Evolutionary conservation across 106 monocot genomes (phyloP).

Genomic region (Allium cepa): DNA sequence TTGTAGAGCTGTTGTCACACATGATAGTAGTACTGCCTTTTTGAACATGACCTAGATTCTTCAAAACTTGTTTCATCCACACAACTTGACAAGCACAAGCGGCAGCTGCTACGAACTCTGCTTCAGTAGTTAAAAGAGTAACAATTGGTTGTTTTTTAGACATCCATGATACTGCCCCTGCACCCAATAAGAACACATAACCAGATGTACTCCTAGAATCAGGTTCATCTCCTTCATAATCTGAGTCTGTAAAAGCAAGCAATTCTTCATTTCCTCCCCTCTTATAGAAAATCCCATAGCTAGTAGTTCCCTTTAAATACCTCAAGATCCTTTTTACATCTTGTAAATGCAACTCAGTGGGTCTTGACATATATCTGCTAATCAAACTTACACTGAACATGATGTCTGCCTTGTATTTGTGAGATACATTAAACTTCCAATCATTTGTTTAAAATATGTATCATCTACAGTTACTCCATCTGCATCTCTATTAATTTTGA

Average conservation of each 20-base stretch:
- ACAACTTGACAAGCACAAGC: background rate
- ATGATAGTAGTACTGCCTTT: background rate
- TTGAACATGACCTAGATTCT: background rate
- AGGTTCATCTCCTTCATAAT: background rate
- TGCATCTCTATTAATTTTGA: background rate
- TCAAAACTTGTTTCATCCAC: background rate
- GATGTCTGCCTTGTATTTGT: background rate
- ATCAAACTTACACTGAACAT: constrained; percentile 3
- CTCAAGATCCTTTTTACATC: background rate
- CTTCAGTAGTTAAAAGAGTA: too few relatives aligned
- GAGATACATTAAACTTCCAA: constrained; percentile 6
- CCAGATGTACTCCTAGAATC: background rate
- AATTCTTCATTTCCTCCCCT: background rate
- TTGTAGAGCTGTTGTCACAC: constrained; percentile 2
- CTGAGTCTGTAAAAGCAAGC: background rate
- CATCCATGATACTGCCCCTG: background rate
- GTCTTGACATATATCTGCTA: constrained; percentile 1
- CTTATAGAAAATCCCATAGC: background rate
- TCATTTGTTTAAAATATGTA: background rate
- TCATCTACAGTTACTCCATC: background rate
- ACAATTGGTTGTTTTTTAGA: too few relatives aligned
- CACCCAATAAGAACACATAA: background rate
- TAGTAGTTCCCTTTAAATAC: background rate
- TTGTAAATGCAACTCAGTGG: background rate
- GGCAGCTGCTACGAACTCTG: background rate